Base-by-base conservation (phyloP, 352 stramenopile genomes). In the Phytopythium ostracodes region DNA sequence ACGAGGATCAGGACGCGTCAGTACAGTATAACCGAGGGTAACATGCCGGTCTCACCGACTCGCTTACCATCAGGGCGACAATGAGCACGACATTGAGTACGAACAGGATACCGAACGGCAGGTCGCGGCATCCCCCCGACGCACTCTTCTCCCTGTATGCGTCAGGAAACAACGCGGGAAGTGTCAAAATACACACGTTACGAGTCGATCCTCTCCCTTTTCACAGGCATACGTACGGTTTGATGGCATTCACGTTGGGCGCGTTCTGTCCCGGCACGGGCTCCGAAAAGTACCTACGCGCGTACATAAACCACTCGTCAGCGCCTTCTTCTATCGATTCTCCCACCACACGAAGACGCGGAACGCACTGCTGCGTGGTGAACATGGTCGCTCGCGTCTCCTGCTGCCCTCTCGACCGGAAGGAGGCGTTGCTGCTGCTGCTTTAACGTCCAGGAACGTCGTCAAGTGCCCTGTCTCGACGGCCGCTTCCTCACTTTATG, bases 51-150 rank as follows among this genome's bases (percentile, higher is more conserved):
- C 2, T 22, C 15, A 15, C 4, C 22, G 18, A 24, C 52, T 15
- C 2, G 15, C 56, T 27, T 20, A 76, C 70, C 68, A 82, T 85
- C 38, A 92, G 62, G 1, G 72, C 83, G 29, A 91, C 74, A 53
- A 96, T 94, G 3, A 77, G 79, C 11, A 56, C 84, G 15, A 96
- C 72, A 70, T 96, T 96, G 2, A 79, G 56, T 36, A 93, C 44
- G 58, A 96, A 96, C 18, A 94, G 44, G 33, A 96, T 50, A 5
- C 79, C 87, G 59, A 94, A 96, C 20, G 87, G 87, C 77, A 73
- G 81, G 63, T 96, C 87, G 54, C 88, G 84, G 59, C 74, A 96
- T 24, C 66, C 75, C 6, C 18, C 38, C 50, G 54, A 49, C 36
- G 14, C 9, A 15, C 22, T 50, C 25, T 60, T 60, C 38, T 49